Evolutionary conservation across 805 yeast genomes (phyloP).

Genomic region (Zygotorulaspora chibaensis): DNA sequence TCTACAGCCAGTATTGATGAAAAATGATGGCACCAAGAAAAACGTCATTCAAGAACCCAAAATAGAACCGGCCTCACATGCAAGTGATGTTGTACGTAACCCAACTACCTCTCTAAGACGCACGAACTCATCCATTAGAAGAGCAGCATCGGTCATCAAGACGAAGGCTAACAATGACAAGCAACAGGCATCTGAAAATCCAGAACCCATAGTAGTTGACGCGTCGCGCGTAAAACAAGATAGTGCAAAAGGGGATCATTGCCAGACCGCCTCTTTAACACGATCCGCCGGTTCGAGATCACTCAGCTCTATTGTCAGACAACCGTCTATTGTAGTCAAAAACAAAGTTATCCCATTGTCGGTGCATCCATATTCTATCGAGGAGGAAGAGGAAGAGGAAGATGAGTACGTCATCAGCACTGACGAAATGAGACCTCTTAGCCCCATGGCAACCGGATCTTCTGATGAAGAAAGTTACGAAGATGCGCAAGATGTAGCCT

Average conservation of each 20-base stretch:
- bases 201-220: background rate
- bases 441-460: conserved; percentile 8
- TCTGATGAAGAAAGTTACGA: conserved; percentile 5
- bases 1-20: conserved; percentile 17
- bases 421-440: conserved; percentile 10
- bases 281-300: conserved; percentile 29
- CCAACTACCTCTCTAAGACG: conserved; percentile 29
- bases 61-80: background rate
- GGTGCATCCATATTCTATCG: conserved; percentile 27
- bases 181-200: background rate
- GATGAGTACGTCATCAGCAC: conserved; percentile 12
- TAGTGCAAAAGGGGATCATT: background rate
- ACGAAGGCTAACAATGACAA: conserved; percentile 6
- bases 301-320: conserved; percentile 29
- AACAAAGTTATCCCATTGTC: conserved; percentile 35
- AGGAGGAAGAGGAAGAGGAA: conserved; percentile 26
- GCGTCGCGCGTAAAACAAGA: conserved; percentile 1
- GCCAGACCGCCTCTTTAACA: conserved; percentile 11
- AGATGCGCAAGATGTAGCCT: conserved; percentile 8
- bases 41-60: background rate
- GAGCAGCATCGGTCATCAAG: conserved; percentile 36
- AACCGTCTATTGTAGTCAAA: conserved; percentile 35
- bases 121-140: conserved; percentile 35
- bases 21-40: background rate
- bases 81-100: conserved; percentile 1